Percentiles rank a stretch among this genome's conserved stretches.
These are phyloP conservation scores for Botrytis porri DNA, from an alignment of 2,329 filamentous ascomycete genomes.

Conservation along the genomic window DNA sequence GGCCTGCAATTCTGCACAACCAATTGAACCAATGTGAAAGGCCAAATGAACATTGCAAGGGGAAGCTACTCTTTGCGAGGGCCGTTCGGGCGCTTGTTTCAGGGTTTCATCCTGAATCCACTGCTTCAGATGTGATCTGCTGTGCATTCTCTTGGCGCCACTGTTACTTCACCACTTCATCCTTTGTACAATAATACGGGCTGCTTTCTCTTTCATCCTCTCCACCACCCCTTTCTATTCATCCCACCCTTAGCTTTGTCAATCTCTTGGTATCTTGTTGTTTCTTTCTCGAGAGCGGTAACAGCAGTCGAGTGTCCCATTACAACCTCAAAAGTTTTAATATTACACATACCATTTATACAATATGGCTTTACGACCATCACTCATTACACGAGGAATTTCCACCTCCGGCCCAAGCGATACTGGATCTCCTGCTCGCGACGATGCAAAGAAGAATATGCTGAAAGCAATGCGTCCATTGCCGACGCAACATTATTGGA, in stretches of 20 bases:
- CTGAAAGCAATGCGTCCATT: slow-evolving; percentile 69
- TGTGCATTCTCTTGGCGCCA: slow-evolving; percentile 16
- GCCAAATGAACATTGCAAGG: background rate
- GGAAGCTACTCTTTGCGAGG: background rate
- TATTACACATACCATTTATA: slow-evolving; percentile 1
- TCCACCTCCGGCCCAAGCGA: slow-evolving; percentile 58
- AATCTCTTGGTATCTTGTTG: background rate
- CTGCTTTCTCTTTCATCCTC: slow-evolving; percentile 10
- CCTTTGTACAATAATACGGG: slow-evolving; percentile 12
- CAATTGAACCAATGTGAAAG: slow-evolving; percentile 13
- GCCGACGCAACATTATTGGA: slow-evolving; percentile 77
- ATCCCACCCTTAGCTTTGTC: slow-evolving; percentile 1
- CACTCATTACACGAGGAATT: slow-evolving; percentile 61
- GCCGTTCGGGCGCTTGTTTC: slow-evolving; percentile 19
- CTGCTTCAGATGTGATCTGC: slow-evolving; percentile 19
- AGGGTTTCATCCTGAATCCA: slow-evolving; percentile 12
- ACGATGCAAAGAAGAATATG: slow-evolving; percentile 81
- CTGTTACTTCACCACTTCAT: background rate
- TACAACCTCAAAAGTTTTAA: background rate
- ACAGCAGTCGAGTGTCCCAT: background rate
- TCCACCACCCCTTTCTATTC: background rate
- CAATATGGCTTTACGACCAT: slow-evolving; percentile 54
- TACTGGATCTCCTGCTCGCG: slow-evolving; percentile 68
- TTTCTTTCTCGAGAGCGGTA: background rate
- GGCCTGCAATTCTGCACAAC: background rate